Conservation (phyloP, 495 filamentous ascomycete species). For the Pseudomonodictys pantanalensis region DNA sequence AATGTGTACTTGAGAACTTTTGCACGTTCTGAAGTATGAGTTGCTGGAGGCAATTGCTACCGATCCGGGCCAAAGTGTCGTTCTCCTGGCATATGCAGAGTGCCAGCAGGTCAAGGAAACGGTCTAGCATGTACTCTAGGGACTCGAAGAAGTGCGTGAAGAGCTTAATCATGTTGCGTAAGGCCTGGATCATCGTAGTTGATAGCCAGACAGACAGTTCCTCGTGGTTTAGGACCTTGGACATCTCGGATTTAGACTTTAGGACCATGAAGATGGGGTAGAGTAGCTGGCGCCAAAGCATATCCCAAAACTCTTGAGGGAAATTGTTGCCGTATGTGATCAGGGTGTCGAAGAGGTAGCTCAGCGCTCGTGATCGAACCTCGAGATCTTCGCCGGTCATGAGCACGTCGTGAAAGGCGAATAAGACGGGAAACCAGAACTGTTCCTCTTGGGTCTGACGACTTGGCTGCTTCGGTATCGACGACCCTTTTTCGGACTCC, state of each 20-base stretch:
- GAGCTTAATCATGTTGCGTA: slow-evolving; percentile 96
- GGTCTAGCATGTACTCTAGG: slow-evolving; percentile 92
- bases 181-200: slow-evolving; percentile 97
- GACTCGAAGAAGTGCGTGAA: slow-evolving; percentile 98
- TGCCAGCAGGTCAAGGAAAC: slow-evolving; percentile 87
- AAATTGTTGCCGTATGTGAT: slow-evolving; percentile 88
- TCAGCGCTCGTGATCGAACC: slow-evolving; percentile 82
- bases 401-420: slow-evolving; percentile 96
- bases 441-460: slow-evolving; percentile 85
- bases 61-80: slow-evolving; percentile 95
- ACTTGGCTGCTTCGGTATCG: slow-evolving; percentile 51
- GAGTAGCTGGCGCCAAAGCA: slow-evolving; percentile 91
- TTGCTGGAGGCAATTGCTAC: slow-evolving; percentile 95
- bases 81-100: slow-evolving; percentile 99
- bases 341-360: slow-evolving; percentile 92
- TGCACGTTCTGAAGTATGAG: slow-evolving; percentile 92
- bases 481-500: slow-evolving; percentile 45
- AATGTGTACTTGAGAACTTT: slow-evolving; percentile 83
- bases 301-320: slow-evolving; percentile 95
- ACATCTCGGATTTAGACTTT: slow-evolving; percentile 92
- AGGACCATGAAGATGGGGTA: slow-evolving; percentile 98
- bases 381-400: slow-evolving; percentile 99
- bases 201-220: slow-evolving; percentile 98
- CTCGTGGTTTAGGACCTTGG: slow-evolving; percentile 87
- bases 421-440: slow-evolving; percentile 97